Conservation (phyloP, 441 rosid genomes). For the Brassica balearica region DNA sequence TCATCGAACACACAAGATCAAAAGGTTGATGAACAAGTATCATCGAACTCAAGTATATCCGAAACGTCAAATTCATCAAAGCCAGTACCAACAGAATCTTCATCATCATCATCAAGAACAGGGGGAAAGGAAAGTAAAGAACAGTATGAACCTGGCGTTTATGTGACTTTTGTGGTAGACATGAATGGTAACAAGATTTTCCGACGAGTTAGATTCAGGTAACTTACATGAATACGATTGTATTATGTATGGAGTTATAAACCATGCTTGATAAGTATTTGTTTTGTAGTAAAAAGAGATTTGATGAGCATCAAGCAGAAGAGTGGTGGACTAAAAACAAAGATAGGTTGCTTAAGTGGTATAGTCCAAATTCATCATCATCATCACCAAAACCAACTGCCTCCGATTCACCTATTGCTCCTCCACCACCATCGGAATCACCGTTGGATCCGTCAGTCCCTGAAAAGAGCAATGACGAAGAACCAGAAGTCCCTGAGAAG, state of each 20-base stretch:
- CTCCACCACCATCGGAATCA: slow-evolving; percentile 18
- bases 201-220: slow-evolving; percentile 90
- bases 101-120: slow-evolving; percentile 35
- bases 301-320: slow-evolving; percentile 80
- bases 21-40: slow-evolving; percentile 19
- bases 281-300: slow-evolving; percentile 76
- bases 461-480: slow-evolving; percentile 34
- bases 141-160: slow-evolving; percentile 93
- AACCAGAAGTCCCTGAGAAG: slow-evolving; percentile 3
- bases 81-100: slow-evolving; percentile 38
- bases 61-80: slow-evolving; percentile 42
- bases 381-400: slow-evolving; percentile 31
- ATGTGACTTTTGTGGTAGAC: slow-evolving; percentile 61
- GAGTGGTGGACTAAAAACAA: slow-evolving; percentile 91
- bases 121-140: slow-evolving; percentile 64
- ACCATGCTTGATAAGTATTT: neutral
- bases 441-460: slow-evolving; percentile 27
- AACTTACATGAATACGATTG: neutral
- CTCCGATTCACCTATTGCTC: slow-evolving; percentile 32
- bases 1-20: neutral
- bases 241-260: neutral
- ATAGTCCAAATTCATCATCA: slow-evolving; percentile 49
- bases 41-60: slow-evolving; percentile 35
- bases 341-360: slow-evolving; percentile 73
- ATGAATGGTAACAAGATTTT: slow-evolving; percentile 74